These are phyloP conservation scores for Claviceps quebecensis DNA, from an alignment of 2,329 filamentous ascomycete genomes.

Conservation along the genomic window DNA sequence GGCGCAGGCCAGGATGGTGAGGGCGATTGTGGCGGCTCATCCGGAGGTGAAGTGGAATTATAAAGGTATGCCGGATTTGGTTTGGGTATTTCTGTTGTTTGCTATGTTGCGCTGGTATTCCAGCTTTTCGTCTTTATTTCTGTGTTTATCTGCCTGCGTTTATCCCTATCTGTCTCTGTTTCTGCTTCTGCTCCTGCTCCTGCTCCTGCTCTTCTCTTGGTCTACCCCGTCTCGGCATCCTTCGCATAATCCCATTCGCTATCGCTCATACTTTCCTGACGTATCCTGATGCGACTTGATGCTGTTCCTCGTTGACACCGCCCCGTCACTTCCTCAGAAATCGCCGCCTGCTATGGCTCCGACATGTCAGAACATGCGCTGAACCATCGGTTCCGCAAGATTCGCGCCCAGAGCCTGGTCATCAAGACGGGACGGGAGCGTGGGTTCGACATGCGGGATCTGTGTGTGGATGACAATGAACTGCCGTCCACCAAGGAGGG, in stretches of 20 bases:
- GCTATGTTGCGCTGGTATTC: too few species aligned
- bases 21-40: constrained; percentile 45
- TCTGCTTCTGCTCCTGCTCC: background rate
- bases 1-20: constrained; percentile 43
- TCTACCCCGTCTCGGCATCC: too few species aligned
- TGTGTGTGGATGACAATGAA: constrained; percentile 21
- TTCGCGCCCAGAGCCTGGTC: constrained; percentile 27
- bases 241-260: too few species aligned
- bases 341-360: constrained; percentile 33
- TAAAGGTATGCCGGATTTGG: constrained; percentile 34
- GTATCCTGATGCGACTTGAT: too few species aligned
- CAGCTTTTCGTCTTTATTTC: too few species aligned
- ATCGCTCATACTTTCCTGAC: too few species aligned
- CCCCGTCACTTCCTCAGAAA: constrained; percentile 21
- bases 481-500: constrained; percentile 24
- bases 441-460: constrained; percentile 28
- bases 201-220: background rate
- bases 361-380: constrained; percentile 32
- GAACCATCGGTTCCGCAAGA: constrained; percentile 37
- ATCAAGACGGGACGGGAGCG: constrained; percentile 21
- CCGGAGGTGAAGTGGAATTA: constrained; percentile 43
- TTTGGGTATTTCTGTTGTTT: background rate
- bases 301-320: constrained; percentile 13
- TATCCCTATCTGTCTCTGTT: too few species aligned
- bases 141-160: too few species aligned